Base-by-base conservation (phyloP, 140 eudicot genomes). In the Anethum foeniculum region DNA sequence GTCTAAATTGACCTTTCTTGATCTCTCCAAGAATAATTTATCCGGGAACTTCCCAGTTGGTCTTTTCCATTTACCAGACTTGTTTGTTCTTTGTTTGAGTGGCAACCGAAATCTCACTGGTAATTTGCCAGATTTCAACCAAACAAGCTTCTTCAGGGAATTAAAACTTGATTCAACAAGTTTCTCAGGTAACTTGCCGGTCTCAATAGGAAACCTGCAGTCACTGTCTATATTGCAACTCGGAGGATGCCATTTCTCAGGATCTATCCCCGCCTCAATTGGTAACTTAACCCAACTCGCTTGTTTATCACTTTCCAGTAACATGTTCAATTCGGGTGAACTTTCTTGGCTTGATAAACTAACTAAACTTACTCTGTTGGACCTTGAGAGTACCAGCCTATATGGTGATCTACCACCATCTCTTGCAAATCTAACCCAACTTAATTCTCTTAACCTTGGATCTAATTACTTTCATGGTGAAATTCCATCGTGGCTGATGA, bases 381-480 rank as follows among this genome's bases (percentile, higher is more conserved):
- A 19, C 12, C 86, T 87, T 41, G 0, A 0, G 13, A 14, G 3
- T 38, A 64, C 58, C 68, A 80, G 36, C 21, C 80, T 87, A 49
- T 51, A 54, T 54, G 85, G 87, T 36, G 79, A 75, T 48, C 62
- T 87, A 44, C 86, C 88, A 46, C 60, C 80, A 6, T 79, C 78
- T 7, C 38, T 87, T 76, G 75, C 83, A n/a, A 87, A 87, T 84
- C 71, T 81, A 43, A 87, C 90, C 25, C 47, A 78, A 60, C 79
- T 84, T 47, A 18, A 38, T 16, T 10, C 1, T 0, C 30, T 83
- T 27, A 1, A 5, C 1, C n/a, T 86, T 36, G 15, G 67, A 6
- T 6, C 19, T 9, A 84, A 81, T 72, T 52, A 84, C 8, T 56
- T 87, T 60, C 72, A 32, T 6, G 88, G 90, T 68, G 58, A 4